Evolutionary conservation across 495 filamentous ascomycete species (phyloP), one percentile per base, ranked within the genome.

Genomic region (Podospora tetraspora): DNA sequence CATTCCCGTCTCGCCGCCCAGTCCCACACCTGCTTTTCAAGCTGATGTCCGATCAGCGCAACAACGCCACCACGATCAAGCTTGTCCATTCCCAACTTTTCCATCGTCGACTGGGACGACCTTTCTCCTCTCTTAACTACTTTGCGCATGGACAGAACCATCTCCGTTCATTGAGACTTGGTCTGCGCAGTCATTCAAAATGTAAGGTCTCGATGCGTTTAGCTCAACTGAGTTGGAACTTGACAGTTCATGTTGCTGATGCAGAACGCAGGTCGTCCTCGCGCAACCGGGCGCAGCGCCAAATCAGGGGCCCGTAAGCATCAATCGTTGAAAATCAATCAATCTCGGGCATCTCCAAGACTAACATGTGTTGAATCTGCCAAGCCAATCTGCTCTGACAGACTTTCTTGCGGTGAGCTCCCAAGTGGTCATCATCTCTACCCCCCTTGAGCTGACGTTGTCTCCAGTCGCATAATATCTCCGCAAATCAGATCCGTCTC

Each of bases 391-490:
- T 22, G 92, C 92, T 30, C 80, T 96, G 63, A 94, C 91, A 0
- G 89, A 93, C 71, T 96, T 92, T 70, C 80, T 96, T 27, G 91
- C 90, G 62, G 89, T 91, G 79, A 71, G 86, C 80, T 68, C 10
- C 10, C 8, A 57, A 7, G 59, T 23, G 56, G 24, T 23, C 11
- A 27, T 59, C 12, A 9, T 32, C 16, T 3, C 21, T 63, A 29
- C 16, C 12, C 19, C 43, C 1, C 24, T 67, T 3, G n/a, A 5
- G 63, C 62, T 58, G 30, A 63, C 34, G n/a, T 2, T 9, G 10
- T 5, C n/a, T 1, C 22, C 70, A 92, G 87, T 89, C 92, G 12
- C 90, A 97, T 76, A 95, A 95, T 70, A 96, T 96, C 74, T 94
- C 91, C n/a, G 92, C 92, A 6, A 80, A 82, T 30, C 88, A 92